Base-by-base conservation (phyloP, 2,329 filamentous ascomycete genomes). In the Periconia sp. region DNA sequence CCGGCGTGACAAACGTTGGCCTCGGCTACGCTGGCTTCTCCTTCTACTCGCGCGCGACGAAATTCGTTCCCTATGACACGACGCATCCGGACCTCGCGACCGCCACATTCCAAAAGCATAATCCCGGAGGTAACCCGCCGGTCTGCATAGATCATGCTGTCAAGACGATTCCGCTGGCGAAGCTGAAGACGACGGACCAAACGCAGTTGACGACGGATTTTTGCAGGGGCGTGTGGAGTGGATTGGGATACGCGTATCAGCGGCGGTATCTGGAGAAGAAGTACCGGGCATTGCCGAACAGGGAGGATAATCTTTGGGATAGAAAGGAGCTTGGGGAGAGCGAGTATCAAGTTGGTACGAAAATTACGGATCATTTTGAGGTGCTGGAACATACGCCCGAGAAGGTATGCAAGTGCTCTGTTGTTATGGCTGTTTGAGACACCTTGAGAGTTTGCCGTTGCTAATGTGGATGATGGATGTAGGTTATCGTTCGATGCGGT, bases 291-390 rank as follows among this genome's bases (percentile, higher is more conserved):
- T 29, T 71, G 36, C 50, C 56, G 12, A 66, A 67, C 0, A 33
- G 68, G 33, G 59, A 67, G 23, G 47, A 48, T 1, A 50, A 66
- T 25, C 52, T 72, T 1, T 72, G 69, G 69, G 63, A 66, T 29
- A 58, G 62, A 39, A 57, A 60, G 38, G 54, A 71, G 33, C 42
- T 72, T 40, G 59, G 51, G 21, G 54, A 51, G 43, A 62, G 55
- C 15, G 59, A 59, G 13, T 72, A 72, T 46, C 19, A 41, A 8
- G 60, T 71, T 3, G 68, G 69, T 4, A 69, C 66, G 3, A 57
- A 50, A 24, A 69, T 72, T 50, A 63, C 59, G 19, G 69, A 72
- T 56, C 69, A 72, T 49, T 72, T 72, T 31, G 69, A 72, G 58
- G 69, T 72, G n/a, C 46, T 72, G 26, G 61, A 70, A 18, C 61